Evolutionary conservation across 2,329 filamentous ascomycete genomes (phyloP).

Genomic region (Lomentospora prolificans): DNA sequence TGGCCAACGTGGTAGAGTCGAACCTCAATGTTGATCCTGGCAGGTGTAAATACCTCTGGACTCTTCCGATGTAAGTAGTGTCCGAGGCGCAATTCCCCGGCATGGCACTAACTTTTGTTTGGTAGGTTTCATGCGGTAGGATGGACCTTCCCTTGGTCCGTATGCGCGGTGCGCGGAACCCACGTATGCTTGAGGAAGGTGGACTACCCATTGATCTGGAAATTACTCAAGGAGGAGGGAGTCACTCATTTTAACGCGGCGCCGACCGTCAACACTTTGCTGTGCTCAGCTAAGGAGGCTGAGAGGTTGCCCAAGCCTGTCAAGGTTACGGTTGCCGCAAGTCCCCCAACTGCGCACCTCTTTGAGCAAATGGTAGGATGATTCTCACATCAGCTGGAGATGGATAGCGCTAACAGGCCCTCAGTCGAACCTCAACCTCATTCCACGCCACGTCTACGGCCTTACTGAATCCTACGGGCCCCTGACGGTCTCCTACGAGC

Average conservation of each 20-base stretch:
- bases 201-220: constrained; percentile 90
- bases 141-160: constrained; percentile 89
- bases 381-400: too few relatives aligned
- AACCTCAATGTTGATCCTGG: constrained; percentile 63
- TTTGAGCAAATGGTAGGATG: constrained; percentile 77
- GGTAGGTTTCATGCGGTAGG: constrained; percentile 56
- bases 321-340: constrained; percentile 84
- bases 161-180: constrained; percentile 89
- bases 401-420: too few relatives aligned
- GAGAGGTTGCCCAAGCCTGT: constrained; percentile 59
- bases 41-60: constrained; percentile 81
- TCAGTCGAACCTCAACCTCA: constrained; percentile 60
- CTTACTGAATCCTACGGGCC: constrained; percentile 85
- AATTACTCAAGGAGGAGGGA: constrained; percentile 69
- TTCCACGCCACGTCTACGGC: constrained; percentile 90
- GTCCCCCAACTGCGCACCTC: constrained; percentile 77
- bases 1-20: constrained; percentile 83
- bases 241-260: constrained; percentile 96
- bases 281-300: constrained; percentile 74
- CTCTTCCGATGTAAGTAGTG: constrained; percentile 68
- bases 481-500: constrained; percentile 84
- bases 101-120: not conserved
- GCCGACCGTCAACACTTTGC: constrained; percentile 88
- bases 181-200: constrained; percentile 93
- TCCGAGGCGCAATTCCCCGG: not conserved